These are phyloP conservation scores for Fusarium euwallaceae DNA, from an alignment of 2,329 filamentous ascomycete genomes.

Conservation along the genomic window DNA sequence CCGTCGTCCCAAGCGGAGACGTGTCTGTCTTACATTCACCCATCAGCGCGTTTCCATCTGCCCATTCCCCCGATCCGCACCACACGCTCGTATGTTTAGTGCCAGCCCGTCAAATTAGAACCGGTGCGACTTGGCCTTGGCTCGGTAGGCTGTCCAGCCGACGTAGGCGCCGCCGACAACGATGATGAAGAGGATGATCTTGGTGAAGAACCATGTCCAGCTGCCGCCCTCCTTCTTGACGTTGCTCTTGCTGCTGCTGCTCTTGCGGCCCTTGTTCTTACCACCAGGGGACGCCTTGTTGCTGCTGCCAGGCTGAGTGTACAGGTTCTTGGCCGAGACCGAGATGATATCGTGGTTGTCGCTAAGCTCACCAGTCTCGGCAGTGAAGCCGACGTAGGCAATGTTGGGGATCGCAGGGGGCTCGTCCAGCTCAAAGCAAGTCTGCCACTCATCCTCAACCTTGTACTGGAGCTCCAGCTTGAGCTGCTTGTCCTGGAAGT, in stretches of 20 bases:
- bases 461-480: constrained; percentile 96
- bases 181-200: constrained; percentile 81
- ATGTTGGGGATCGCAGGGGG: constrained; percentile 83
- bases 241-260: constrained; percentile 50
- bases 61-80: neutral
- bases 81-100: neutral
- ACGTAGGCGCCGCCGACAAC: constrained; percentile 82
- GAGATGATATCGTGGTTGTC: constrained; percentile 98
- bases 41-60: constrained; percentile 11
- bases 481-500: constrained; percentile 95
- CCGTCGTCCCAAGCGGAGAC: constrained; percentile 30
- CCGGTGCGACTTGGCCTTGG: constrained; percentile 71
- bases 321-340: constrained; percentile 88
- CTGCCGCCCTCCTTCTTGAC: constrained; percentile 61
- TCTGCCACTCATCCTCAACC: constrained; percentile 85
- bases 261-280: constrained; percentile 53
- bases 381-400: constrained; percentile 81
- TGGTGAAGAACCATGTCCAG: constrained; percentile 79
- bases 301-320: constrained; percentile 70
- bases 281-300: constrained; percentile 52
- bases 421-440: constrained; percentile 84
- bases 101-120: constrained; percentile 57
- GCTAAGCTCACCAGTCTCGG: constrained; percentile 94
- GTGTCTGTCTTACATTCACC: constrained; percentile 18
- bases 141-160: constrained; percentile 86